phyloP scores from a whole-genome alignment of 2,329 filamentous ascomycete species.

The Claviceps digitariae region DNA sequence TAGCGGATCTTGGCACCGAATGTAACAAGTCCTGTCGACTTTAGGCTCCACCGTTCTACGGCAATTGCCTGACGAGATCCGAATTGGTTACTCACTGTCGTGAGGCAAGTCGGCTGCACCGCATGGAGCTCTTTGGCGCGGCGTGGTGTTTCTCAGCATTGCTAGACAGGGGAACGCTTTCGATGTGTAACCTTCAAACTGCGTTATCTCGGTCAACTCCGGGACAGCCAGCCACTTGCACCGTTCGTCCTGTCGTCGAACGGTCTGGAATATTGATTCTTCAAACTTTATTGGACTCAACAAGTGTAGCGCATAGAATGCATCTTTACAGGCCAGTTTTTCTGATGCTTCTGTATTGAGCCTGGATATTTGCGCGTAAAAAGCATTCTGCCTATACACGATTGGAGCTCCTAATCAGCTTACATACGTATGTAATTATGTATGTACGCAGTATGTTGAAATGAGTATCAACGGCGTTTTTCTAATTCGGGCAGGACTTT shows the following conservation, averaged over 20 bases:
- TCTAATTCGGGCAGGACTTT: background rate
- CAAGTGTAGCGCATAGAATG: background rate
- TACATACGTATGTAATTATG: background rate
- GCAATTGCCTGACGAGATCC: background rate
- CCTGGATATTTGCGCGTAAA: background rate
- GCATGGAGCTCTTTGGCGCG: background rate
- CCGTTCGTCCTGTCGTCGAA: background rate
- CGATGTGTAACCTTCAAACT: background rate
- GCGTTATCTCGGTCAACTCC: background rate
- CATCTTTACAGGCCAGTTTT: background rate
- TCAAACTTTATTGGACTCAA: background rate
- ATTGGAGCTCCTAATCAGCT: background rate
- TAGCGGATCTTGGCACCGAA: background rate
- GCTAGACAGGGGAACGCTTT: background rate
- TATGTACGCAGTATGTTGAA: background rate
- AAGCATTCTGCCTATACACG: background rate
- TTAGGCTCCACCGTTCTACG: background rate
- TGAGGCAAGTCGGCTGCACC: background rate
- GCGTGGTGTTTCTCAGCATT: background rate
- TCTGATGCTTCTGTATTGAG: background rate
- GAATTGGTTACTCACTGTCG: background rate
- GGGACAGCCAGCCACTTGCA: background rate
- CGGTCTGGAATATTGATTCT: background rate
- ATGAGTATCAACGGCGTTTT: background rate
- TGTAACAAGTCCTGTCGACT: background rate